A percentile compares a stretch with the other conserved stretches of the same genome.
phyloP scores from a whole-genome alignment of 441 rosid genomes.

The Croton setiger region DNA sequence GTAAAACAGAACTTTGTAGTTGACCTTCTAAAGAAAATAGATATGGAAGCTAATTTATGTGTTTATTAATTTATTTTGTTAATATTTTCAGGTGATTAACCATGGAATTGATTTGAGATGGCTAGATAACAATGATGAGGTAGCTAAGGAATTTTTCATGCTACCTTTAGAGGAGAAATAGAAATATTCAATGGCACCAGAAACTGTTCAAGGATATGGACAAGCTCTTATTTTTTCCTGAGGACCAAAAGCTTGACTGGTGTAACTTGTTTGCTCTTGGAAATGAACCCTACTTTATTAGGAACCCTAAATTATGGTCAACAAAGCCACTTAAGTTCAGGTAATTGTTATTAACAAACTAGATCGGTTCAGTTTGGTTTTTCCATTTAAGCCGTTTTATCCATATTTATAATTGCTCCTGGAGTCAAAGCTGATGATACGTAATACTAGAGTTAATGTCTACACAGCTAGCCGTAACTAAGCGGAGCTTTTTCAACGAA shows the following conservation, averaged over 20 bases:
- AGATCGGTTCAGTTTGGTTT: too few relatives aligned
- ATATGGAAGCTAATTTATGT: not conserved
- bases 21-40: not conserved
- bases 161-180: slow-evolving; percentile 43
- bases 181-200: slow-evolving; percentile 46
- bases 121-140: slow-evolving; percentile 37
- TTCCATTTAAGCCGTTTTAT: too few relatives aligned
- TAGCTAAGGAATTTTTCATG: slow-evolving; percentile 39
- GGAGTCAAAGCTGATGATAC: too few relatives aligned
- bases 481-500: not conserved
- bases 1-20: not conserved
- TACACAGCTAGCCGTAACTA: too few relatives aligned
- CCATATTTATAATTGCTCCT: too few relatives aligned
- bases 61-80: not conserved
- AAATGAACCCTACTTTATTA: slow-evolving; percentile 33
- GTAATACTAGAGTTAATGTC: too few relatives aligned
- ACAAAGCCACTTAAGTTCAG: slow-evolving; percentile 57
- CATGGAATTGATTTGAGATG: slow-evolving; percentile 37
- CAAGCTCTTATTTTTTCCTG: slow-evolving; percentile 49
- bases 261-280: slow-evolving; percentile 55
- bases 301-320: slow-evolving; percentile 79
- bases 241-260: slow-evolving; percentile 54
- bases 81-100: slow-evolving; percentile 35
- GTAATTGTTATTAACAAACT: slow-evolving; percentile 23
- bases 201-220: slow-evolving; percentile 49